Evolutionary conservation across 129 eudicot genomes (phyloP).

Genomic region (Chrysanthemum makinoi): DNA sequence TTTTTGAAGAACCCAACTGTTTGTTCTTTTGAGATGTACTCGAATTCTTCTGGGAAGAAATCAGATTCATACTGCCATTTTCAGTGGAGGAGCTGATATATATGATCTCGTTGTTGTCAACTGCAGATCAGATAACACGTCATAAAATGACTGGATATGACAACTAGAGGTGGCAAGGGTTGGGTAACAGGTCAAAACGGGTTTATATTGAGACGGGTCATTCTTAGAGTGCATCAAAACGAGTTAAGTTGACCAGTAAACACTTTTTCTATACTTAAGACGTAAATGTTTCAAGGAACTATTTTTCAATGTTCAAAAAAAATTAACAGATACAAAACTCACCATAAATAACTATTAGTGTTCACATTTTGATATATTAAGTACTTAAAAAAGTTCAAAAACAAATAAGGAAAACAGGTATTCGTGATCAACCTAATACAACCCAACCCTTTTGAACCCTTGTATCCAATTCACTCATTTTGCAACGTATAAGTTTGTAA

Average conservation of each 20-base stretch:
- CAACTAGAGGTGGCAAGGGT: conserved; percentile 6
- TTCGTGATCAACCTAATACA: not conserved
- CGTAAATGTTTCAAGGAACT: no score
- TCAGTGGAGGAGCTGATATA: conserved; percentile 47
- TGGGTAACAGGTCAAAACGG: no score
- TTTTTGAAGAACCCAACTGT: conserved; percentile 36
- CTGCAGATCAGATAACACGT: conserved; percentile 34
- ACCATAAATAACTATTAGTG: no score
- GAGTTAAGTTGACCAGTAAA: not conserved
- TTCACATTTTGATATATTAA: no score
- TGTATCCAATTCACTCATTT: no score
- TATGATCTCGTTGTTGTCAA: conserved; percentile 34
- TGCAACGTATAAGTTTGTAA: not conserved
- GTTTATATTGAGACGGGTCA: no score
- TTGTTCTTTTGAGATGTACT: conserved; percentile 33
- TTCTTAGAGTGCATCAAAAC: not conserved
- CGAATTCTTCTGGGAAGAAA: conserved; percentile 36
- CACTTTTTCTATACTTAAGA: no score
- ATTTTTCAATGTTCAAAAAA: no score
- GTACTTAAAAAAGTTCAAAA: not conserved
- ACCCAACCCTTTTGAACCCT: no score
- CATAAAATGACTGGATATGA: not conserved
- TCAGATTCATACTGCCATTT: conserved; percentile 40
- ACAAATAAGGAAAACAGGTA: not conserved
- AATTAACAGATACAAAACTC: no score